Conservation (phyloP, 768 basidiomycete genomes). For the Termitomyces sp. region DNA sequence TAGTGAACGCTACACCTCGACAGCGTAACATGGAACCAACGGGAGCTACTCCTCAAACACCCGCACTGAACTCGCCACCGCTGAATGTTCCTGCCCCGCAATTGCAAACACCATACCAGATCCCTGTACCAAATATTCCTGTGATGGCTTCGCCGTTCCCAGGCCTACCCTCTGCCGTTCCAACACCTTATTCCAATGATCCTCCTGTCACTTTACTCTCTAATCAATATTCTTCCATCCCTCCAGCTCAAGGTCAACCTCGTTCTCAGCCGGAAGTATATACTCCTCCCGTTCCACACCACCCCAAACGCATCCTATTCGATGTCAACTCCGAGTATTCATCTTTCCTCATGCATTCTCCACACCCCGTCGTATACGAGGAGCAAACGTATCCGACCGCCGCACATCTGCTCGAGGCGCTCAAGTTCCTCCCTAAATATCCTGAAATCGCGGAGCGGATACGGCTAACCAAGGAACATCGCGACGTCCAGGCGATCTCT, state of each 20-base stretch:
- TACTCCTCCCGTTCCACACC: background rate
- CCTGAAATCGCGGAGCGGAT: constrained; percentile 46
- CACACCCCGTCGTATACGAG: constrained; percentile 51
- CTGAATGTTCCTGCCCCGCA: background rate
- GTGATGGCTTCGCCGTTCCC: too few species aligned
- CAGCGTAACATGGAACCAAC: background rate
- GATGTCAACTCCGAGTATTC: constrained; percentile 31
- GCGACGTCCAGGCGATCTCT: constrained; percentile 32
- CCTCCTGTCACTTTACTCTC: background rate
- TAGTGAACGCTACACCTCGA: background rate
- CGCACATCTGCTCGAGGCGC: constrained; percentile 70
- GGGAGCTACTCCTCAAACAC: background rate
- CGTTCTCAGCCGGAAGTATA: background rate
- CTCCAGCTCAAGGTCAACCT: background rate
- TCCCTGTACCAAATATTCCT: background rate
- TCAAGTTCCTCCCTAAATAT: constrained; percentile 52
- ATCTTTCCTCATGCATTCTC: constrained; percentile 63
- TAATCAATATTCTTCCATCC: background rate
- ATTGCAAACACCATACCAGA: background rate
- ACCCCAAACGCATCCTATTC: constrained; percentile 25
- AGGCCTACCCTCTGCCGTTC: background rate
- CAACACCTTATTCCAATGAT: background rate
- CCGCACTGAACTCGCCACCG: background rate
- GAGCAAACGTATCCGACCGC: constrained; percentile 60
- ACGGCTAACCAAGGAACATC: constrained; percentile 28